Evolutionary conservation across 768 basidiomycete species (phyloP).

Genomic region (Hygrophoropsis aurantiaca): DNA sequence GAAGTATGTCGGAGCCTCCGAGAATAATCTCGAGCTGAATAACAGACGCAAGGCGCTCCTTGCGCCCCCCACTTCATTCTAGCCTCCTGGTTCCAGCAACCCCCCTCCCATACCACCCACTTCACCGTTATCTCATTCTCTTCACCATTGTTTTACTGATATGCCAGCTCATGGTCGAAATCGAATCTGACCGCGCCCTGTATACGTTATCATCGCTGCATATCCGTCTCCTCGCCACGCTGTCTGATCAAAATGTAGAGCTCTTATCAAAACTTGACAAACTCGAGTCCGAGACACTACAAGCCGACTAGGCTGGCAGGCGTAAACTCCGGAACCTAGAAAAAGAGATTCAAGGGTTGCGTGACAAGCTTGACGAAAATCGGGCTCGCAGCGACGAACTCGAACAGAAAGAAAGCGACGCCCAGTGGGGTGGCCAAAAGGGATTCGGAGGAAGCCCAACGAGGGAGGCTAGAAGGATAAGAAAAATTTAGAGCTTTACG

Average conservation of each 20-base stretch:
- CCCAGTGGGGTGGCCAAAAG: slow-evolving; percentile 21
- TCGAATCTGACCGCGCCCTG: slow-evolving; percentile 16
- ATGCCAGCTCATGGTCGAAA: slow-evolving; percentile 22
- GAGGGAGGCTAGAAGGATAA: slow-evolving; percentile 40
- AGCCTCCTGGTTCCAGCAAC: slow-evolving; percentile 20
- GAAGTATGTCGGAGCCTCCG: slow-evolving; percentile 64
- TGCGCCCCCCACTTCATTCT: slow-evolving; percentile 44
- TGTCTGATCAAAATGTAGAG: slow-evolving; percentile 84
- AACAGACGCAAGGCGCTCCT: slow-evolving; percentile 71
- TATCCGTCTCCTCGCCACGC: slow-evolving; percentile 68
- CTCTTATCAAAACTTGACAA: slow-evolving; percentile 73
- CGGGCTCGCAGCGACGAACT: slow-evolving; percentile 68
- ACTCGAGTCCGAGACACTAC: slow-evolving; percentile 67
- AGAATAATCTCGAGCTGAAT: slow-evolving; percentile 68
- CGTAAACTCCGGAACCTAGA: slow-evolving; percentile 71
- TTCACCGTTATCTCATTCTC: slow-evolving; percentile 31
- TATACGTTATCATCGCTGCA: slow-evolving; percentile 33
- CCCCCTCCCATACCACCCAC: slow-evolving; percentile 26
- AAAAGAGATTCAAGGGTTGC: slow-evolving; percentile 73
- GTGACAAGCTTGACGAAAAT: slow-evolving; percentile 76
- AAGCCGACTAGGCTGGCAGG: slow-evolving; percentile 66
- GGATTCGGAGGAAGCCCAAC: slow-evolving; percentile 29
- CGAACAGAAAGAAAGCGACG: slow-evolving; percentile 60
- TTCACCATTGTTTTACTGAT: slow-evolving; percentile 28
- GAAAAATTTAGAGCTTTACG: slow-evolving; percentile 55